Evolutionary conservation across 768 basidiomycete species (phyloP).

Genomic region (Suillus bovinus): DNA sequence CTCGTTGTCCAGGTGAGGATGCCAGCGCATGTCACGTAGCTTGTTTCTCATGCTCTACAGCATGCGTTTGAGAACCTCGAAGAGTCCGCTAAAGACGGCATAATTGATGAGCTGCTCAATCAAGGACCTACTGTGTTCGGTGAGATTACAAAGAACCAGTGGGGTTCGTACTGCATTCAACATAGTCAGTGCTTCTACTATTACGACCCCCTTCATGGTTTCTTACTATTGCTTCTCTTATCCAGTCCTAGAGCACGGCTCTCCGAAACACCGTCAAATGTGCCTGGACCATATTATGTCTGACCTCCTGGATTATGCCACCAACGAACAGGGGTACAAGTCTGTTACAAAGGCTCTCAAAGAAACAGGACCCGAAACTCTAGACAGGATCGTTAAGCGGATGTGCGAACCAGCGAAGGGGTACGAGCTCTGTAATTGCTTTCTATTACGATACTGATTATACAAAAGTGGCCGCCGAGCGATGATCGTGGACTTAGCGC

Average conservation of each 20-base stretch:
- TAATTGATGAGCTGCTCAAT: conserved; percentile 80
- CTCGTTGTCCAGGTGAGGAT: conserved; percentile 75
- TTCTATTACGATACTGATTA: conserved; percentile 9
- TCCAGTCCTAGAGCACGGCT: conserved; percentile 83
- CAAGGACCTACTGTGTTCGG: conserved; percentile 66
- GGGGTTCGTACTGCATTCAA: conserved; percentile 87
- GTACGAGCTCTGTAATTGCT: conserved; percentile 35
- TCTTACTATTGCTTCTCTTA: background rate
- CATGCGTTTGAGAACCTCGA: conserved; percentile 87
- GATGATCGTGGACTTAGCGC: conserved; percentile 83
- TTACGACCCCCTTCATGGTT: conserved; percentile 9
- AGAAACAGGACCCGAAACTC: conserved; percentile 76
- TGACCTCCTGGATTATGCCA: conserved; percentile 78
- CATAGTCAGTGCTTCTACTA: conserved; percentile 58
- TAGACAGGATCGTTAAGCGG: conserved; percentile 71
- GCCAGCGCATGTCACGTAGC: background rate
- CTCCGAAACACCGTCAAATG: conserved; percentile 69
- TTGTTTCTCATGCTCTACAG: conserved; percentile 36
- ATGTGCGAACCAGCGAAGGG: conserved; percentile 88
- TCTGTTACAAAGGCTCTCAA: conserved; percentile 85
- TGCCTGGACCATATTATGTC: conserved; percentile 76
- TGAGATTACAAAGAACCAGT: conserved; percentile 83
- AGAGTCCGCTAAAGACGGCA: conserved; percentile 80
- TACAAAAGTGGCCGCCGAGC: conserved; percentile 65
- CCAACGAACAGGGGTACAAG: conserved; percentile 85